Conservation (phyloP, 768 basidiomycete genomes). For the Leucosporidium scottii region DNA sequence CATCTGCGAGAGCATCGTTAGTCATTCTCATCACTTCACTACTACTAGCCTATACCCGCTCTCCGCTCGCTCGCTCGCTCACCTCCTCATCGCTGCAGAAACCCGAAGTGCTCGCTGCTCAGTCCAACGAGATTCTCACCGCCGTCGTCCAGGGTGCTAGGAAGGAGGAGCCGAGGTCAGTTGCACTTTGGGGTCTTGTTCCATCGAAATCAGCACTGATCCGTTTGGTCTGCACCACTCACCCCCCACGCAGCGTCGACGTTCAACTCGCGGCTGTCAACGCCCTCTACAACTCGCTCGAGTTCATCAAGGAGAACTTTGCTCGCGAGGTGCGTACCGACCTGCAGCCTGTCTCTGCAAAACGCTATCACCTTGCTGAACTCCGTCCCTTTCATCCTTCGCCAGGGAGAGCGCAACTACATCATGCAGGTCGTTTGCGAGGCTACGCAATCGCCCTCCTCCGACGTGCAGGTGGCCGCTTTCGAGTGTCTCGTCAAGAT, state of each 20-base stretch:
- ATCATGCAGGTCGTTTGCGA: conserved; percentile 99
- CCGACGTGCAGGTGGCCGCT: conserved; percentile 84
- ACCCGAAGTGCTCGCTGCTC: conserved; percentile 78
- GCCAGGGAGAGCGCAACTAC: conserved; percentile 94
- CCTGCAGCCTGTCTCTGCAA: no score
- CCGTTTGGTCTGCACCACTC: no score
- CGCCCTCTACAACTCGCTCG: conserved; percentile 87
- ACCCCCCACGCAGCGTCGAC: conserved; percentile 57
- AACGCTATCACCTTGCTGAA: no score
- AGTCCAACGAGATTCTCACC: conserved; percentile 95
- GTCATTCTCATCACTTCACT: conserved; percentile 47
- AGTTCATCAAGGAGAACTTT: conserved; percentile 96
- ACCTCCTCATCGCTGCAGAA: conserved; percentile 51
- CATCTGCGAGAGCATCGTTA: conserved; percentile 91
- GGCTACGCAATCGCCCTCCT: conserved; percentile 76
- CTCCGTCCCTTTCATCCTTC: no score
- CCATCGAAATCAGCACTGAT: no score
- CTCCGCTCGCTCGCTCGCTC: conserved; percentile 5
- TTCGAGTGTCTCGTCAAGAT: conserved; percentile 93
- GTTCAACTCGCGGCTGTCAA: conserved; percentile 90
- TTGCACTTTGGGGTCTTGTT: neutral
- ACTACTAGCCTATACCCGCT: neutral
- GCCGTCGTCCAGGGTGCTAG: conserved; percentile 97
- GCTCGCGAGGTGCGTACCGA: conserved; percentile 87
- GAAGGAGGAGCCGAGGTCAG: conserved; percentile 72